Evolutionary conservation across 1,139 yeast species (phyloP).

Genomic region (Debaryomycetaceae sp.): DNA sequence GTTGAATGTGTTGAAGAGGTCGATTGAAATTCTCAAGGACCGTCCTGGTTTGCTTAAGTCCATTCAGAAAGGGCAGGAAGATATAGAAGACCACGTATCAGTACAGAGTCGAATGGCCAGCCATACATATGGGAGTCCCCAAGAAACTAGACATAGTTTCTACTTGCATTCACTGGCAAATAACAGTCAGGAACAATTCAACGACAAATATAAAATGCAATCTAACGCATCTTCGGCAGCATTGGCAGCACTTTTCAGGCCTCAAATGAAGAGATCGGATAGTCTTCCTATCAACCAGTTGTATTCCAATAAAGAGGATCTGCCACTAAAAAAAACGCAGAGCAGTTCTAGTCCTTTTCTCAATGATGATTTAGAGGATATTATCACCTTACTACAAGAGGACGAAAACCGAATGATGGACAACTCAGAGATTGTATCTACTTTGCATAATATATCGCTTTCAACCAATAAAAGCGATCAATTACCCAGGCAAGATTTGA

Average conservation of each 20-base stretch:
- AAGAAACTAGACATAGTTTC: background rate
- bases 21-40: conserved; percentile 67
- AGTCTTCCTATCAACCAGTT: conserved; percentile 32
- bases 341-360: conserved; percentile 1
- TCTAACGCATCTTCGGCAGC: conserved; percentile 65
- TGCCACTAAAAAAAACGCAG: background rate
- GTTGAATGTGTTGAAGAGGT: conserved; percentile 68
- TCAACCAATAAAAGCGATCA: conserved; percentile 28
- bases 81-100: background rate
- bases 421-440: conserved; percentile 44
- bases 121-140: background rate
- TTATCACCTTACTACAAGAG: conserved; percentile 40
- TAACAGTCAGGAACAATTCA: conserved; percentile 22
- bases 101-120: background rate
- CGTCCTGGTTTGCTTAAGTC: conserved; percentile 51
- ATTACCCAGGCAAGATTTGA: conserved; percentile 32
- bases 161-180: conserved; percentile 11
- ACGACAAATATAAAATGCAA: conserved; percentile 24
- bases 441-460: conserved; percentile 56
- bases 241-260: conserved; percentile 53
- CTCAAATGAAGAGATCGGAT: conserved; percentile 34
- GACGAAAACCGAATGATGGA: conserved; percentile 27
- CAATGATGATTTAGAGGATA: conserved; percentile 41
- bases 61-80: conserved; percentile 11
- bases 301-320: conserved; percentile 11